A percentile compares a stretch with the other conserved stretches of the same genome.
These are phyloP conservation scores for Yamadazyma spencermartinsiae DNA, from an alignment of 1,139 yeast species.

Conservation along the genomic window DNA sequence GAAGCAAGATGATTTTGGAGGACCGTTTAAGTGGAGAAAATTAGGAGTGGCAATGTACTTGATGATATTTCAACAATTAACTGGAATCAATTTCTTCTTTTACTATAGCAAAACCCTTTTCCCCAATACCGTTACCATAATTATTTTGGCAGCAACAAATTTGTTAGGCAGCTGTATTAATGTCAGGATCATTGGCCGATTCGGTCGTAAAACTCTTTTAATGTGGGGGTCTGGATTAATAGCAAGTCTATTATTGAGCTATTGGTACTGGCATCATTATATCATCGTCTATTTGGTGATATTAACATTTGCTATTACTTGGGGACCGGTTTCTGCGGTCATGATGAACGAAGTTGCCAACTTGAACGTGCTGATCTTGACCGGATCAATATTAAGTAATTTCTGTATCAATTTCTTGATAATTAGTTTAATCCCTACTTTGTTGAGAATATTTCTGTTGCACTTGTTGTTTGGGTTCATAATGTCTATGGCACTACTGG, in stretches of 20 bases:
- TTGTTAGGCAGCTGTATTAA: conserved; percentile 13
- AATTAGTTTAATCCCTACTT: conserved; percentile 24
- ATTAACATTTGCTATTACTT: conserved; percentile 27
- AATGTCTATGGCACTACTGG: conserved; percentile 18
- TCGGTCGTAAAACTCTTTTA: conserved; percentile 10
- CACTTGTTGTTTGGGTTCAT: conserved; percentile 20
- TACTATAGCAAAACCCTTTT: conserved; percentile 29
- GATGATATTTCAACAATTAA: conserved; percentile 34
- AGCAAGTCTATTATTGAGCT: conserved; percentile 4
- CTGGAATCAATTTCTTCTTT: conserved; percentile 37
- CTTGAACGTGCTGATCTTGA: conserved; percentile 22
- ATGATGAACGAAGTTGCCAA: conserved; percentile 24
- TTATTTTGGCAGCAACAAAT: conserved; percentile 13
- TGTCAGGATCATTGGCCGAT: conserved; percentile 7
- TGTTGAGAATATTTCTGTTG: conserved; percentile 19
- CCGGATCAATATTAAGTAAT: conserved; percentile 23
- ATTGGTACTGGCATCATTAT: conserved; percentile 12
- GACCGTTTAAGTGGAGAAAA: conserved; percentile 8
- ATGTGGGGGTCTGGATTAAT: conserved; percentile 9
- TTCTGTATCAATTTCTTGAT: conserved; percentile 29
- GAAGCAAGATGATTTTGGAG: not conserved
- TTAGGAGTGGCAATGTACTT: conserved; percentile 19
- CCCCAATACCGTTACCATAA: conserved; percentile 7
- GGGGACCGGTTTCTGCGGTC: conserved; percentile 38
- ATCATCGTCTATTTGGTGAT: conserved; percentile 17